Conservation (phyloP, 495 filamentous ascomycete species). For the Xylaria curta region DNA sequence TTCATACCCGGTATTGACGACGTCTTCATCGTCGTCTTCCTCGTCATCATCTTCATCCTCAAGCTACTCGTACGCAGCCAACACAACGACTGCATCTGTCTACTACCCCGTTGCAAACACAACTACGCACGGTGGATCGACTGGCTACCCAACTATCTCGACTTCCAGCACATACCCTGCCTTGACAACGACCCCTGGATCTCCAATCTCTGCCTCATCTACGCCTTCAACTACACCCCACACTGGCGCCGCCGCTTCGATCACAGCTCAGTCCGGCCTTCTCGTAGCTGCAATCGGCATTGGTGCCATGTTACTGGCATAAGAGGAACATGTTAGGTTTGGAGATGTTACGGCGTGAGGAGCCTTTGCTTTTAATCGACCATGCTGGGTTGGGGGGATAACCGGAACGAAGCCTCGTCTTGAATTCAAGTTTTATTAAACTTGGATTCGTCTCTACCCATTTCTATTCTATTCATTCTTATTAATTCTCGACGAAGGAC, state of each 20-base stretch:
- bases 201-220: constrained; percentile 24
- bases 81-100: constrained; percentile 29
- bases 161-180: constrained; percentile 36
- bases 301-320: constrained; percentile 51
- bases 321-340: constrained; percentile 21
- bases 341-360: not conserved
- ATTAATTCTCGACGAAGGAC: constrained; percentile 34
- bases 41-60: constrained; percentile 29
- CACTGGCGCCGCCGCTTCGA: constrained; percentile 42
- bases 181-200: constrained; percentile 19
- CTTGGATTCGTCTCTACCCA: constrained; percentile 7
- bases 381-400: not conserved
- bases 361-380: not conserved
- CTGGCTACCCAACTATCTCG: constrained; percentile 41
- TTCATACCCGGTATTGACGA: constrained; percentile 29
- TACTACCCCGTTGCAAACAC: constrained; percentile 47
- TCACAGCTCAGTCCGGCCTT: constrained; percentile 50
- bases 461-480: constrained; percentile 31
- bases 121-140: constrained; percentile 45
- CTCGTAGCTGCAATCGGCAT: constrained; percentile 49
- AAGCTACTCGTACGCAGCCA: constrained; percentile 9
- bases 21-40: constrained; percentile 29
- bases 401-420: not conserved
- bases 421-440: not conserved
- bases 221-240: constrained; percentile 30